Evolutionary conservation across 2,329 filamentous ascomycete genomes (phyloP).

Genomic region (Chaetomium sp.): DNA sequence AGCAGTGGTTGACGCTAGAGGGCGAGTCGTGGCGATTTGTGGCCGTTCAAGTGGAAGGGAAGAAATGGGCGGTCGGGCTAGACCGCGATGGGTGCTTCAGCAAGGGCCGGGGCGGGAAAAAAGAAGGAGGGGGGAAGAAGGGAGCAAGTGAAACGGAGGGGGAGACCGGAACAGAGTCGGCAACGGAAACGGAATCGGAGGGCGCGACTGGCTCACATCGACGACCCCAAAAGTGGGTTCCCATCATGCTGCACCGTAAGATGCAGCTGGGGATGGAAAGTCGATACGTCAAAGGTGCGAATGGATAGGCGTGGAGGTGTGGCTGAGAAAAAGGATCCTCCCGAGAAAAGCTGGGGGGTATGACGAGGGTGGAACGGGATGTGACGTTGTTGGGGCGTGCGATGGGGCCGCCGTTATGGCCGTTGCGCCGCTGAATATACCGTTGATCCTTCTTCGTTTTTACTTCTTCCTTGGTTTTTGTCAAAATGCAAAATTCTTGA

Average conservation of each 20-base stretch:
- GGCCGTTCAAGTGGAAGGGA: constrained; percentile 32
- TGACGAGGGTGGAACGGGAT: constrained; percentile 3
- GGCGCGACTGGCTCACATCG: not conserved
- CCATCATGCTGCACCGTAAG: constrained; percentile 35
- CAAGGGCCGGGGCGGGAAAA: constrained; percentile 8
- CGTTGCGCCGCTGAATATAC: too few species aligned
- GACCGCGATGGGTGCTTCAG: constrained; percentile 28
- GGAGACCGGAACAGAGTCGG: constrained; percentile 13
- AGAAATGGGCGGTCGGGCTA: constrained; percentile 37
- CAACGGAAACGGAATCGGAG: constrained; percentile 11
- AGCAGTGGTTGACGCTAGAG: constrained; percentile 38
- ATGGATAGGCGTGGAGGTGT: constrained; percentile 11
- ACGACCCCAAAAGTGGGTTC: constrained; percentile 26
- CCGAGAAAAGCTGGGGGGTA: not conserved
- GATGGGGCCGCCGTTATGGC: not conserved
- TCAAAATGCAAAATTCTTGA: not conserved
- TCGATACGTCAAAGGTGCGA: constrained; percentile 36
- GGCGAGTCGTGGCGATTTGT: constrained; percentile 36
- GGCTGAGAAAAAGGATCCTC: too few species aligned
- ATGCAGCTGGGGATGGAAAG: constrained; percentile 41
- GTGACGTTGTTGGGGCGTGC: constrained; percentile 7
- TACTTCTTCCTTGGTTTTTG: not conserved
- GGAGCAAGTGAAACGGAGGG: constrained; percentile 9
- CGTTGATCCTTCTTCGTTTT: too few species aligned
- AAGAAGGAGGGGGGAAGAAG: not conserved